These are phyloP conservation scores for Leptosphaerulina australis DNA, from an alignment of 2,329 filamentous ascomycete genomes.

Conservation along the genomic window DNA sequence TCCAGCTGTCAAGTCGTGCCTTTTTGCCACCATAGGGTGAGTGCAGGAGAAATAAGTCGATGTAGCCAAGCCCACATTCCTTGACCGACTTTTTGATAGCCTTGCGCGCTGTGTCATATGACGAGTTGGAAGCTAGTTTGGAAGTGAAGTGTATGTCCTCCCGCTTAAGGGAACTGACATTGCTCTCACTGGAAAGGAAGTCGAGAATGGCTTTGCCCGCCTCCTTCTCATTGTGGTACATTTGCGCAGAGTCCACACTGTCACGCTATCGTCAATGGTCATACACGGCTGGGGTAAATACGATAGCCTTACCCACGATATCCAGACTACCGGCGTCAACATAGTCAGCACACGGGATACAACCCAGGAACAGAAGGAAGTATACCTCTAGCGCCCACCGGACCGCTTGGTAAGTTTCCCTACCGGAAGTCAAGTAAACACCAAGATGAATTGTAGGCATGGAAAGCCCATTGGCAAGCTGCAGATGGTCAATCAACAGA, in stretches of 20 bases:
- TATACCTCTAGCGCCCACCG: constrained; percentile 61
- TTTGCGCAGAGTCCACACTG: constrained; percentile 65
- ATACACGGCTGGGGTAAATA: constrained; percentile 18
- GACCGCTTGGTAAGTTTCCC: constrained; percentile 65
- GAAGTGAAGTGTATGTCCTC: constrained; percentile 80
- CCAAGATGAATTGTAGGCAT: constrained; percentile 77
- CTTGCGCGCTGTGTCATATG: constrained; percentile 69
- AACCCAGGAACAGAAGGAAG: constrained; percentile 22
- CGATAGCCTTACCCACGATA: constrained; percentile 51
- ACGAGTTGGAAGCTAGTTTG: constrained; percentile 72
- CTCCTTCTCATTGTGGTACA: constrained; percentile 73
- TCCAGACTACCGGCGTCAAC: constrained; percentile 48
- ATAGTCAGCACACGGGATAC: constrained; percentile 9
- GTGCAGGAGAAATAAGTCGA: constrained; percentile 81
- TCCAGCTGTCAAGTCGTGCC: constrained; percentile 74
- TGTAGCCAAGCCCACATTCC: constrained; percentile 71
- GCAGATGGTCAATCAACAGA: constrained; percentile 28
- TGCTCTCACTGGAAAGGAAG: constrained; percentile 59
- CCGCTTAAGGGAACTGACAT: constrained; percentile 61
- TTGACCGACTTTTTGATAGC: constrained; percentile 71
- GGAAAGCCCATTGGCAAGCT: constrained; percentile 63
- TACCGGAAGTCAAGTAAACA: constrained; percentile 72
- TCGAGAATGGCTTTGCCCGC: constrained; percentile 68
- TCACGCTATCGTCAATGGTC: constrained; percentile 29
- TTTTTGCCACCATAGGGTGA: constrained; percentile 76